Percentiles rank a stretch among this genome's conserved stretches.
Conservation (phyloP, 768 basidiomycete species). For the Leccinellum albellum region DNA sequence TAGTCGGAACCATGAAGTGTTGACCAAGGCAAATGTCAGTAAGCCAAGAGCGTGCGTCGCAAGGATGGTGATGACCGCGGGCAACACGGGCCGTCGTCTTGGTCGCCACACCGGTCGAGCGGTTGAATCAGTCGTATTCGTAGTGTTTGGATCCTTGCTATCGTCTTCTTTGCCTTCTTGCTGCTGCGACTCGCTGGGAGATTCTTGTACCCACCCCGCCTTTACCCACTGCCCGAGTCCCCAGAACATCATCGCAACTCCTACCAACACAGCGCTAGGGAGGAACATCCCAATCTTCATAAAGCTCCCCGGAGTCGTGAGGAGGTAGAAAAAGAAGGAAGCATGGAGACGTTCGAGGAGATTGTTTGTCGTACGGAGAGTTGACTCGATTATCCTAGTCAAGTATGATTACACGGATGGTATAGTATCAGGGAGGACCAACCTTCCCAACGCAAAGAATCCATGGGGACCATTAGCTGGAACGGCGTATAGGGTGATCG, state of each 20-base stretch:
- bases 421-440: constrained; percentile 20
- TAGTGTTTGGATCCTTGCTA: constrained; percentile 8
- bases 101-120: constrained; percentile 4
- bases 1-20: constrained; percentile 41
- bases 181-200: constrained; percentile 1
- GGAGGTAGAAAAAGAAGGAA: constrained; percentile 94
- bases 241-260: constrained; percentile 79
- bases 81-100: constrained; percentile 52
- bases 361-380: constrained; percentile 88
- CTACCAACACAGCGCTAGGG: constrained; percentile 81
- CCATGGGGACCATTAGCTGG: constrained; percentile 92
- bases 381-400: constrained; percentile 76
- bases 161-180: constrained; percentile 3
- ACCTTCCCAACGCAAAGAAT: constrained; percentile 90
- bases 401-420: neutral
- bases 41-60: constrained; percentile 55
- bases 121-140: neutral
- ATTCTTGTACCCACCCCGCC: constrained; percentile 49
- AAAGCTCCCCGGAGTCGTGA: constrained; percentile 53
- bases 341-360: constrained; percentile 94
- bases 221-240: constrained; percentile 74
- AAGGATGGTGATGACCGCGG: constrained; percentile 49
- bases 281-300: constrained; percentile 89
- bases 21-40: constrained; percentile 46
- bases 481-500: constrained; percentile 84